Percentiles rank a stretch among this genome's conserved stretches.
These are phyloP conservation scores for Phaeotremella skinneri DNA, from an alignment of 768 basidiomycete genomes.

Conservation along the genomic window DNA sequence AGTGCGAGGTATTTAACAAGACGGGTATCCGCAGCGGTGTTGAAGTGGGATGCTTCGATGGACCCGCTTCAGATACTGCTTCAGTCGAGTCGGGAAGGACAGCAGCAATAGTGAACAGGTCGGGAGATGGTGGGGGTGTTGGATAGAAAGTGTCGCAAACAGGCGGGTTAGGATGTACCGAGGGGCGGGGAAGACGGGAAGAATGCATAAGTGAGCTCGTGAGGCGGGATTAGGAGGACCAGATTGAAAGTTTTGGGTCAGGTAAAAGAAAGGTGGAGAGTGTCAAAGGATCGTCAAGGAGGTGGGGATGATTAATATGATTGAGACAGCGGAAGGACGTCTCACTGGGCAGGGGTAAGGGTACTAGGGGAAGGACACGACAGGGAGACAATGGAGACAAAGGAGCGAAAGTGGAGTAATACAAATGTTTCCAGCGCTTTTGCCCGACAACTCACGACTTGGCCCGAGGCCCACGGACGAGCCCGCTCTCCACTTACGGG, in stretches of 20 bases:
- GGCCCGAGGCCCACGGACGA: too few relatives aligned
- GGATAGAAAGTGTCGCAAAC: background rate
- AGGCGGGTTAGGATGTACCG: background rate
- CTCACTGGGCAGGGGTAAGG: too few relatives aligned
- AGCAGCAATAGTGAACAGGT: background rate
- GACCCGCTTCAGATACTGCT: background rate
- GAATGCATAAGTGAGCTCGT: background rate
- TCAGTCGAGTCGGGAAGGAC: background rate
- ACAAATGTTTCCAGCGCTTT: too few relatives aligned
- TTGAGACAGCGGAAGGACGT: too few relatives aligned
- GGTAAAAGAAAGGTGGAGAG: background rate
- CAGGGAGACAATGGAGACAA: too few relatives aligned
- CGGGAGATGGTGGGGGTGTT: background rate
- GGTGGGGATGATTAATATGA: too few relatives aligned
- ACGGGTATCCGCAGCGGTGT: constrained; percentile 15
- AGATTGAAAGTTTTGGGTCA: background rate
- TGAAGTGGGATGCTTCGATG: background rate
- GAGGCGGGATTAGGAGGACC: background rate
- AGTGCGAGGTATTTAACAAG: constrained; percentile 17
- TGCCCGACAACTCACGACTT: too few relatives aligned
- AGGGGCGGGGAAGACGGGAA: background rate
- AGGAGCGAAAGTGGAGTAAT: too few relatives aligned
- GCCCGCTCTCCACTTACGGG: too few relatives aligned
- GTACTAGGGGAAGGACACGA: too few relatives aligned
- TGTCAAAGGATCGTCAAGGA: background rate